phyloP scores from a whole-genome alignment of 306 rosid species.

The Sophora flavescens region DNA sequence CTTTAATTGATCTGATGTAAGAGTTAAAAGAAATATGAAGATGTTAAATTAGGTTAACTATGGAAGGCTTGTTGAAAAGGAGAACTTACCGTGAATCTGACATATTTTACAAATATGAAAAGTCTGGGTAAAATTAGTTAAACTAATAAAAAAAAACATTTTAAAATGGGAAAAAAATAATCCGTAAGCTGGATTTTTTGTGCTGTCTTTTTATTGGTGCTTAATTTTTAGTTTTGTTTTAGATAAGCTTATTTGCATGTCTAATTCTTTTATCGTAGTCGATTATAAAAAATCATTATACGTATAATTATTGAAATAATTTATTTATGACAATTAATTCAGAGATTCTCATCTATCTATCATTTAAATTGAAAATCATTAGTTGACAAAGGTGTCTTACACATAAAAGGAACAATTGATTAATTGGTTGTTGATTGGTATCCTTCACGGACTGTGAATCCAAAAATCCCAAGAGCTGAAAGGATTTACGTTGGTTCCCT shows the following conservation, averaged over 20 bases:
- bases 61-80: not conserved
- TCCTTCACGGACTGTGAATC: conserved; percentile 4
- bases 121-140: too few species aligned
- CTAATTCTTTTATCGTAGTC: too few species aligned
- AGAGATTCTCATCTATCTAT: not conserved
- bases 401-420: not conserved
- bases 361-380: not conserved
- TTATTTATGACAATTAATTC: too few species aligned
- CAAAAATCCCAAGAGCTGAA: not conserved
- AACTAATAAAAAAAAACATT: too few species aligned
- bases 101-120: not conserved
- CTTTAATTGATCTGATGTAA: conserved; percentile 9
- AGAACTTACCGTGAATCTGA: not conserved
- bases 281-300: too few species aligned
- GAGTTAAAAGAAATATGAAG: not conserved
- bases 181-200: too few species aligned
- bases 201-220: too few species aligned
- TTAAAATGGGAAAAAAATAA: not conserved
- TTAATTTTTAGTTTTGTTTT: too few species aligned
- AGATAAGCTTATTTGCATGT: too few species aligned
- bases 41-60: too few species aligned
- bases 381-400: conserved; percentile 7
- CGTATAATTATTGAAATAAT: too few species aligned
- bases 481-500: not conserved
- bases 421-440: conserved; percentile 18